These are phyloP conservation scores for Thielaviopsis cerberus DNA, from an alignment of 2,329 filamentous ascomycete species.

Conservation along the genomic window DNA sequence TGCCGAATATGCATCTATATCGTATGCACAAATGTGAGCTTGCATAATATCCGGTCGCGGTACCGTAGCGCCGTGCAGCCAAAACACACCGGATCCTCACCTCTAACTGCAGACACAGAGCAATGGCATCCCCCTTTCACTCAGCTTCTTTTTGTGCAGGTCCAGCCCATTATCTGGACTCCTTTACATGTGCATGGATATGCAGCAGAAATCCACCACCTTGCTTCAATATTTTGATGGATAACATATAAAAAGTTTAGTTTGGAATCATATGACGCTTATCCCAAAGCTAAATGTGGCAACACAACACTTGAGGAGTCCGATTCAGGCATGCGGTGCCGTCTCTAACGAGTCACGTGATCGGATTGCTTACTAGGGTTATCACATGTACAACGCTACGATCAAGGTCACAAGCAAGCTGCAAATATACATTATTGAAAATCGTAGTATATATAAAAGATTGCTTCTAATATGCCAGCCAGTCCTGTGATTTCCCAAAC, in stretches of 20 bases:
- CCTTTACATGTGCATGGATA: background rate
- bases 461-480: background rate
- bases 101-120: background rate
- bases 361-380: background rate
- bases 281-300: background rate
- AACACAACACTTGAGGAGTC: background rate
- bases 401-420: background rate
- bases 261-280: background rate
- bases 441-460: background rate
- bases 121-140: background rate
- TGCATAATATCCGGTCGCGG: background rate
- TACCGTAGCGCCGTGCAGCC: background rate
- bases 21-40: background rate
- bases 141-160: background rate
- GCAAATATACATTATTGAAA: no score
- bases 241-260: background rate
- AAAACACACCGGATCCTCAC: no score
- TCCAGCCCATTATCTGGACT: background rate
- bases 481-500: background rate
- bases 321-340: background rate
- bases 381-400: background rate
- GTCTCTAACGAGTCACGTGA: background rate
- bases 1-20: background rate
- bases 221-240: background rate
- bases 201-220: background rate